phyloP scores from a whole-genome alignment of 208 protist species.

The Giardia duodenalis region DNA sequence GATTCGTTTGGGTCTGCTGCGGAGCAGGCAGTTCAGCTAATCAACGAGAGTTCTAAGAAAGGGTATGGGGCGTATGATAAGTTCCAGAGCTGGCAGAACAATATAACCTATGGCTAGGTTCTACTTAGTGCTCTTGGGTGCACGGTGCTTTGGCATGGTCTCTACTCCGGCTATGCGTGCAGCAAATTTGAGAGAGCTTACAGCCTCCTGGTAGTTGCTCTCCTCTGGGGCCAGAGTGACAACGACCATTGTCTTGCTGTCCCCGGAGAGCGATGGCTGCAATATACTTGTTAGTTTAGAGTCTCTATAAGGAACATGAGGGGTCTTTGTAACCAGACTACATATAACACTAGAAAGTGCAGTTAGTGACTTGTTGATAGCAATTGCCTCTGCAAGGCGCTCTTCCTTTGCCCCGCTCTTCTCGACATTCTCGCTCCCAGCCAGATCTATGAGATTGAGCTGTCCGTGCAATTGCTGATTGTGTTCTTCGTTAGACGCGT shows the following conservation, averaged over 20 bases:
- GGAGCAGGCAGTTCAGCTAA: neutral
- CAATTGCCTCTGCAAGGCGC: constrained; percentile 4
- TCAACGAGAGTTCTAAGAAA: neutral
- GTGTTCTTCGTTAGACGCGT: neutral
- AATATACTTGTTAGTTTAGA: constrained; percentile 47
- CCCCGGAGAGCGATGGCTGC: constrained; percentile 52
- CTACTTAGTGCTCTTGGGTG: too few relatives aligned
- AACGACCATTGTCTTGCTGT: constrained; percentile 49
- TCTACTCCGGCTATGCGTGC: constrained; percentile 28
- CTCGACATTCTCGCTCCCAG: constrained; percentile 32
- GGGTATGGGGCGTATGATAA: neutral
- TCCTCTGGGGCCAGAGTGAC: constrained; percentile 43
- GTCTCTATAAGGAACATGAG: constrained; percentile 48
- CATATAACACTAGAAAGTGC: constrained; percentile 45
- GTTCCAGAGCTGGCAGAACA: neutral
- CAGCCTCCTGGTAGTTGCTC: constrained; percentile 50
- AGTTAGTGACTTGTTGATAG: constrained; percentile 43
- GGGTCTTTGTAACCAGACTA: constrained; percentile 26
- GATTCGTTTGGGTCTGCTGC: too few relatives aligned
- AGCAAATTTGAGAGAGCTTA: constrained; percentile 31
- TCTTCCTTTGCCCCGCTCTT: constrained; percentile 31
- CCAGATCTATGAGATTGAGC: constrained; percentile 42
- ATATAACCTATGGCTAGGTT: too few relatives aligned
- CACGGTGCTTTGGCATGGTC: constrained; percentile 28
- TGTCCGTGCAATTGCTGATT: neutral